phyloP scores from a whole-genome alignment of 2,329 filamentous ascomycete genomes.

The Thielaviopsis euricoi region DNA sequence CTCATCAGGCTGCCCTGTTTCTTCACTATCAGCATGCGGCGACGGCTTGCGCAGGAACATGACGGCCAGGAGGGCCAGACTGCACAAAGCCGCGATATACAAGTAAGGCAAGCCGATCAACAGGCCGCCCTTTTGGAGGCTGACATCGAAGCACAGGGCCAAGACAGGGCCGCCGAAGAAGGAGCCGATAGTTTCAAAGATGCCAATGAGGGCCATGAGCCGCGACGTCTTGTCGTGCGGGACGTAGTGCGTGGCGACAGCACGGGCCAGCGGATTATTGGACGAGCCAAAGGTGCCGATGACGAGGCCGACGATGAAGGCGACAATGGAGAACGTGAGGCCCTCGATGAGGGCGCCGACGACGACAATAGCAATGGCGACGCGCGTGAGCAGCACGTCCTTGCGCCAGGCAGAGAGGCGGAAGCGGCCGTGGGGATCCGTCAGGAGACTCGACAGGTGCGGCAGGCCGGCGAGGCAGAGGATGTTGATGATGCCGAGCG shows the following conservation, averaged over 20 bases:
- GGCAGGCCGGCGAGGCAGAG: conserved; percentile 22
- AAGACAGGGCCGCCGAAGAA: conserved; percentile 25
- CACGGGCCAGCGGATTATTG: conserved; percentile 22
- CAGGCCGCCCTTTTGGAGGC: conserved; percentile 20
- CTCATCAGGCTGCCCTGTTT: conserved; percentile 11
- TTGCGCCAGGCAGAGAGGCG: conserved; percentile 21
- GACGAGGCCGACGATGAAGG: conserved; percentile 23
- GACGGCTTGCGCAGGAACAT: conserved; percentile 20
- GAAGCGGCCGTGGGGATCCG: conserved; percentile 18
- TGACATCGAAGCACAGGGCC: conserved; percentile 23
- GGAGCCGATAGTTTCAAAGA: conserved; percentile 23
- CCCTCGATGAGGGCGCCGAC: conserved; percentile 21
- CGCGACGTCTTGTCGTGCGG: conserved; percentile 22
- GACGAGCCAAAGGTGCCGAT: conserved; percentile 24
- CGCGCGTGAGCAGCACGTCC: conserved; percentile 21
- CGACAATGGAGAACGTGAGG: conserved; percentile 18
- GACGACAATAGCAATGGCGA: conserved; percentile 20
- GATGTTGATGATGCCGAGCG: conserved; percentile 24
- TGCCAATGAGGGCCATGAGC: conserved; percentile 25
- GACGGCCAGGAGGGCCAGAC: conserved; percentile 17
- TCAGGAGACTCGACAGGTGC: conserved; percentile 17
- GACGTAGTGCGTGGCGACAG: conserved; percentile 25
- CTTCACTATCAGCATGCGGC: conserved; percentile 12
- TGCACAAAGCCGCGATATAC: conserved; percentile 20
- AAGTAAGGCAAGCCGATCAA: conserved; percentile 26